These are phyloP conservation scores for Fusarium kyushuense DNA, from an alignment of 2,329 filamentous ascomycete genomes.

Conservation along the genomic window DNA sequence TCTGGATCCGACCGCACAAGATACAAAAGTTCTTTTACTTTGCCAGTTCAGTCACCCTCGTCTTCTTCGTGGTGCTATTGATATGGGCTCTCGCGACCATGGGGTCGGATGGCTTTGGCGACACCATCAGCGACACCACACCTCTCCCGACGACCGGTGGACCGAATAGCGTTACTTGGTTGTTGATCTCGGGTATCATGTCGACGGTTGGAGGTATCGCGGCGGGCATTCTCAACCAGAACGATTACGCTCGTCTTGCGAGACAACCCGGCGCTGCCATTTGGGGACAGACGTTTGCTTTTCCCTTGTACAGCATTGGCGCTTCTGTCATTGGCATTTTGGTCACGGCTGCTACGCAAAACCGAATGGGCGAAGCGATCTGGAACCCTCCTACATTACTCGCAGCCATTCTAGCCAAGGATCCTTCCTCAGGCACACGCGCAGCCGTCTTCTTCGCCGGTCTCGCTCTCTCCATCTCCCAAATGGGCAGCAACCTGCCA, in stretches of 20 bases:
- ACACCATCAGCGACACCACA: constrained; percentile 46
- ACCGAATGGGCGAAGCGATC: constrained; percentile 52
- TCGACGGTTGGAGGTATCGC: constrained; percentile 55
- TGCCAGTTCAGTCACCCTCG: constrained; percentile 54
- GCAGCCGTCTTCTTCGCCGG: constrained; percentile 56
- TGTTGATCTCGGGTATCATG: constrained; percentile 54
- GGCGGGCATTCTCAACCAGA: constrained; percentile 55
- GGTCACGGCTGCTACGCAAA: constrained; percentile 56
- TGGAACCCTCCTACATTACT: constrained; percentile 56
- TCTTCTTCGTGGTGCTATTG: constrained; percentile 57
- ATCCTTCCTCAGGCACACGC: constrained; percentile 51
- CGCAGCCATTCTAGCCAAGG: constrained; percentile 48
- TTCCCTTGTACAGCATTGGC: constrained; percentile 54
- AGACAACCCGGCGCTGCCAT: constrained; percentile 51
- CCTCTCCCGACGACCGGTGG: constrained; percentile 47
- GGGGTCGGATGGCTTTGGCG: constrained; percentile 56
- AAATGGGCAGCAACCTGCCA: constrained; percentile 55
- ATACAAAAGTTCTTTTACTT: constrained; percentile 58
- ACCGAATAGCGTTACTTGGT: constrained; percentile 51
- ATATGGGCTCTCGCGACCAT: constrained; percentile 61
- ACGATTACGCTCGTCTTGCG: constrained; percentile 55
- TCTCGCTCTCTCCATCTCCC: constrained; percentile 52
- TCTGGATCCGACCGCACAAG: constrained; percentile 59
- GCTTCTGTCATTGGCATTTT: constrained; percentile 56
- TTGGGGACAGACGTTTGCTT: constrained; percentile 52